Conservation (phyloP, 2,329 filamentous ascomycete genomes). For the Stachybotrys chartarum region DNA sequence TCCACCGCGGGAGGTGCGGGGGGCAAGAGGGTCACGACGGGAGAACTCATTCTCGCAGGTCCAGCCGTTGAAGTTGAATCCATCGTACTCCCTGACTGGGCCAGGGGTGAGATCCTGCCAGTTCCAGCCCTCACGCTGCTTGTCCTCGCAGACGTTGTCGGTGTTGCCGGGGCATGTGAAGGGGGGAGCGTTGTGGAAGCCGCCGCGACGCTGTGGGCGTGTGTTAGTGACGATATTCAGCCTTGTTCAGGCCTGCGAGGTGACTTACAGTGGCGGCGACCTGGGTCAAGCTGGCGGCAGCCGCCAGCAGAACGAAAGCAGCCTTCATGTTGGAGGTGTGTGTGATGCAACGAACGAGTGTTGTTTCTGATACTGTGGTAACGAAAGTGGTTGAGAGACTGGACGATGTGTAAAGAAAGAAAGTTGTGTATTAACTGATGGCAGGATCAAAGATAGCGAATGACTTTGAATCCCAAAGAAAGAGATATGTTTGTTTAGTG, state of each 20-base stretch:
- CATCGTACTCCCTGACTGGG: conserved; percentile 57
- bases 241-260: neutral
- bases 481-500: conserved; percentile 14
- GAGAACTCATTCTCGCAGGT: conserved; percentile 51
- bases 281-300: conserved; percentile 43
- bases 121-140: conserved; percentile 64
- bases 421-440: conserved; percentile 18
- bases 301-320: conserved; percentile 38
- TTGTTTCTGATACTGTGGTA: conserved; percentile 5
- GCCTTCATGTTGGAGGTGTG: conserved; percentile 41
- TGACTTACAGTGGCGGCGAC: conserved; percentile 38
- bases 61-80: conserved; percentile 69
- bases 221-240: conserved; percentile 3
- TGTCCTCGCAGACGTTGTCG: conserved; percentile 68
- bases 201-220: conserved; percentile 10
- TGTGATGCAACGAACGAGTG: conserved; percentile 8
- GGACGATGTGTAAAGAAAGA: conserved; percentile 13
- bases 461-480: conserved; percentile 39
- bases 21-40: conserved; percentile 51
- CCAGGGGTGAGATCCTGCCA: conserved; percentile 60
- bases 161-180: conserved; percentile 66
- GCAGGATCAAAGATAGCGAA: conserved; percentile 45
- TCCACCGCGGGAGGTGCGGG: conserved; percentile 40
- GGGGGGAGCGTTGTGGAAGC: conserved; percentile 24
- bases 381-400: conserved; percentile 5